Evolutionary conservation across 2,329 filamentous ascomycete genomes (phyloP), one percentile per base, ranked within the genome.

Genomic region (Blastomyces emzantsi): DNA sequence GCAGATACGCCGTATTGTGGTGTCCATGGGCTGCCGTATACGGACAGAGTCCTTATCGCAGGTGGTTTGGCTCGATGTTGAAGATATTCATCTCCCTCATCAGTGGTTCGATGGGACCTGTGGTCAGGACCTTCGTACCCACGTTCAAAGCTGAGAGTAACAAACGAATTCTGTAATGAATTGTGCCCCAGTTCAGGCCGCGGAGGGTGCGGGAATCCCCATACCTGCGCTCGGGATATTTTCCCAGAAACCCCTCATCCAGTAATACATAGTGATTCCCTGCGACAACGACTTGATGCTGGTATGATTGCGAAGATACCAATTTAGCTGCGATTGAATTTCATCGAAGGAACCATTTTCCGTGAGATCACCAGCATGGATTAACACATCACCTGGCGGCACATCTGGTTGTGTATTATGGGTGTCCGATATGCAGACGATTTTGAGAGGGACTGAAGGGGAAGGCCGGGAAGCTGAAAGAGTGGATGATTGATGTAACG

Each of bases 351-450:
- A 75, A 72, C 6, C 30, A 33, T 33, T 71, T 60, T 78, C 70
- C 0, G 78, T 80, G n/a, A 82, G 72, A 64, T 82, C 79, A 25
- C 80, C 80, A 0, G 79, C 78, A 64, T 82, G 79, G 60, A 82
- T 72, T 17, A 82, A 73, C 1, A 82, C 69, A 65, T 82, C 79
- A 1, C 77, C 80, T 2, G 66, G 47, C 0, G 78, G 78, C 9
- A 82, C 64, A 1, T 63, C 60, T 3, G 74, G 75, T 11, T 73
- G 71, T 19, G 65, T 67, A 65, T 76, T 77, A 69, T 81, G 78
- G 13, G 78, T 81, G 66, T 81, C 78, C 7, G 79, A 81, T 43
- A 81, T 71, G 63, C 67, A 68, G 33, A 69, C 64, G n/a, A 69
- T 45, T 59, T 36, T 36, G 62, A 61, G 51, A 52, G 41, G 58